A percentile compares a stretch with the other conserved stretches of the same genome.
These are phyloP conservation scores for Cotoneaster glaucophyllus DNA, from an alignment of 306 rosid species.

Conservation along the genomic window DNA sequence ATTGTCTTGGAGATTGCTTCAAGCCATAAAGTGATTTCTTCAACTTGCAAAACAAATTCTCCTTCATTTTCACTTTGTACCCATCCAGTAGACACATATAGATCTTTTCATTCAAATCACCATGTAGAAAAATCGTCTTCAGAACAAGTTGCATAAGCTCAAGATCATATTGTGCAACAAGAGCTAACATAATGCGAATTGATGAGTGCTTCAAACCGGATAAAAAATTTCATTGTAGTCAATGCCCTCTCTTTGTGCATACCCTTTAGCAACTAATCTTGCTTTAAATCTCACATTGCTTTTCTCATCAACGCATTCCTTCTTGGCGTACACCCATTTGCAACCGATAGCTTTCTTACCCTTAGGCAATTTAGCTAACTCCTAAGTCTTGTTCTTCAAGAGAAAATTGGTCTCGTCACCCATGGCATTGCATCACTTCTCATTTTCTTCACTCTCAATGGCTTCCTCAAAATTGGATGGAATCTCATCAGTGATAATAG, in stretches of 20 bases:
- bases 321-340: neutral
- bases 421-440: too few relatives aligned
- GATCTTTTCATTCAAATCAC: too few relatives aligned
- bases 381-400: neutral
- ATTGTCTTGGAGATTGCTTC: neutral
- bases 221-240: too few relatives aligned
- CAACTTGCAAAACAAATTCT: neutral
- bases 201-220: too few relatives aligned
- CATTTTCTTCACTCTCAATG: too few relatives aligned
- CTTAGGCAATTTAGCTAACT: neutral
- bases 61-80: neutral
- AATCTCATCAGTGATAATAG: neutral
- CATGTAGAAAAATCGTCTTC: neutral
- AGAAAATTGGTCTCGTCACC: neutral
- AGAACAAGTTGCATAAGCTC: neutral
- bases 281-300: too few relatives aligned
- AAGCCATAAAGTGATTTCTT: neutral
- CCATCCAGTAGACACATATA: neutral
- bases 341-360: neutral
- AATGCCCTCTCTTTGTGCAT: too few relatives aligned
- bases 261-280: too few relatives aligned
- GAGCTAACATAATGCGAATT: neutral
- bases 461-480: neutral
- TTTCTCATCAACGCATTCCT: neutral
- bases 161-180: neutral